Evolutionary conservation across 2,329 filamentous ascomycete species (phyloP).

Genomic region (Calonectria hawksworthii): DNA sequence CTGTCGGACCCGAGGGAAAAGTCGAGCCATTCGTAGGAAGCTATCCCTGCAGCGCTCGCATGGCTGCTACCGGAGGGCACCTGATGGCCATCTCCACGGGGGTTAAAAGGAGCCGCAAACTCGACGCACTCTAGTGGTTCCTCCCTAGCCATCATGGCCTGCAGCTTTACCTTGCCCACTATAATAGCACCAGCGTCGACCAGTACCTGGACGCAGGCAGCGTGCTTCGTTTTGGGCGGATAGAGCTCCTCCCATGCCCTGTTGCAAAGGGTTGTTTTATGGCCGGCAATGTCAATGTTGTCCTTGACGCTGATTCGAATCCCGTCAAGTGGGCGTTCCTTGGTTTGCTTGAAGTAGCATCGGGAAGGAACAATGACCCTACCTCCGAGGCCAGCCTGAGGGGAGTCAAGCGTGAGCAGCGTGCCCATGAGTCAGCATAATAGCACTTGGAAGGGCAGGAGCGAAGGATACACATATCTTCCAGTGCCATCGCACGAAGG

Average conservation of each 20-base stretch:
- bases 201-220: not conserved
- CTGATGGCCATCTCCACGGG: not conserved
- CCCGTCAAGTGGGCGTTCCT: not conserved
- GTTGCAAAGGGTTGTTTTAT: not conserved
- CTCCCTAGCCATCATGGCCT: not conserved
- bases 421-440: not conserved
- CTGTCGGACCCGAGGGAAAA: not conserved
- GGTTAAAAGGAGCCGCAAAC: not conserved
- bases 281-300: not conserved
- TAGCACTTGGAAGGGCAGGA: not conserved
- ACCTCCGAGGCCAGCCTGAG: not conserved
- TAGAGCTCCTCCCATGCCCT: not conserved
- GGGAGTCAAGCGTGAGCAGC: not conserved
- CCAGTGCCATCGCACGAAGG: not conserved
- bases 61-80: not conserved
- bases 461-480: not conserved
- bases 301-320: not conserved
- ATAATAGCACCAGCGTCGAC: not conserved
- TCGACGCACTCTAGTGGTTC: not conserved
- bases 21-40: not conserved
- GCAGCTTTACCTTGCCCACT: not conserved
- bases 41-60: not conserved
- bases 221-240: not conserved
- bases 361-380: not conserved
- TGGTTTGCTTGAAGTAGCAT: not conserved